Conservation (phyloP, 2,329 filamentous ascomycete species). For the Simplicillium aogashimaense region DNA sequence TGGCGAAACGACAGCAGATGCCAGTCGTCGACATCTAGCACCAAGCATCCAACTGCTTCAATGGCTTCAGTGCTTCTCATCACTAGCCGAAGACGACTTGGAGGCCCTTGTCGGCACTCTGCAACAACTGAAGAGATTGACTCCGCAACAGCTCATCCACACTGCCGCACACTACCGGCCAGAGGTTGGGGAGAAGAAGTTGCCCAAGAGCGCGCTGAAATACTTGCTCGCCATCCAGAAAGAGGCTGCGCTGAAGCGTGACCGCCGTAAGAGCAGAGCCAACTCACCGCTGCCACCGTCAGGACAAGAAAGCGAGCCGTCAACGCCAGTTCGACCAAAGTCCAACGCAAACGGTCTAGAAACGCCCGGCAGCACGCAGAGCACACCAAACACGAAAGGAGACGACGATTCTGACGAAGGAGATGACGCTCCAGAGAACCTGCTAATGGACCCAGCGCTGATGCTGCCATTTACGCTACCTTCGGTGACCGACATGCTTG, state of each 20-base stretch:
- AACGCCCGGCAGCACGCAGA: constrained; percentile 29
- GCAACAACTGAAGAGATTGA: constrained; percentile 77
- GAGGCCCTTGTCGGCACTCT: constrained; percentile 82
- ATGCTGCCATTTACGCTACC: constrained; percentile 94
- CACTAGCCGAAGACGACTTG: constrained; percentile 72
- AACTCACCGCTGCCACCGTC: constrained; percentile 27
- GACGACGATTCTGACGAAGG: constrained; percentile 43
- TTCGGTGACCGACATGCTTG: constrained; percentile 93
- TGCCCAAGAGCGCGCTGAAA: constrained; percentile 81
- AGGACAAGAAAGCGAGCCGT: constrained; percentile 27
- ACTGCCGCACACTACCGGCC: constrained; percentile 86
- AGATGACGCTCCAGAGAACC: constrained; percentile 60
- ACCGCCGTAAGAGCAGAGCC: constrained; percentile 38
- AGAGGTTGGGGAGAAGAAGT: constrained; percentile 87
- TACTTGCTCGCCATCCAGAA: constrained; percentile 71
- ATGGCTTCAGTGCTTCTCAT: constrained; percentile 97
- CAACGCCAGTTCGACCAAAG: constrained; percentile 29
- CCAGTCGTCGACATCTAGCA: constrained; percentile 73
- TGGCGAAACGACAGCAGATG: constrained; percentile 79
- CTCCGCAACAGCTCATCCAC: constrained; percentile 82
- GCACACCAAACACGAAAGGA: constrained; percentile 24
- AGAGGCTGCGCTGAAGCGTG: constrained; percentile 54
- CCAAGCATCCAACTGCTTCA: constrained; percentile 90
- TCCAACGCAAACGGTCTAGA: constrained; percentile 33
- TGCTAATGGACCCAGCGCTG: constrained; percentile 79